Conservation (phyloP, 768 basidiomycete genomes). For the Epithele typhae region DNA sequence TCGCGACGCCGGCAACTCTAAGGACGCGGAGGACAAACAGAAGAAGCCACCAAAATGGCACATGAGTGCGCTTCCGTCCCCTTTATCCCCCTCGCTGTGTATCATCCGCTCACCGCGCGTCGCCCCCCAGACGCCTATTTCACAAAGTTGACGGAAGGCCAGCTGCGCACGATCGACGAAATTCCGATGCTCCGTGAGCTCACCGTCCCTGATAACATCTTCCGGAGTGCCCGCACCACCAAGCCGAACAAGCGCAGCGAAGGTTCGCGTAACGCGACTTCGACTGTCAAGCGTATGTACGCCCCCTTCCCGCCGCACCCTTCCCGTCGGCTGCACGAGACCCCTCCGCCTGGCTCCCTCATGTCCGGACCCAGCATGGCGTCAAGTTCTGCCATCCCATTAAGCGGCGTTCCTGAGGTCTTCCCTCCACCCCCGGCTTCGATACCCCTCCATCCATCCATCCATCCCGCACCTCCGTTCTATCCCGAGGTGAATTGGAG, state of each 20-base stretch:
- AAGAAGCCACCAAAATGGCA: constrained; percentile 66
- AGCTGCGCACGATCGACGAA: constrained; percentile 68
- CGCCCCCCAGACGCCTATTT: constrained; percentile 75
- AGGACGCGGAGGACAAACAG: constrained; percentile 34
- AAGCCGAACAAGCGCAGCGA: constrained; percentile 17
- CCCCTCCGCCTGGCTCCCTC: constrained; percentile 6
- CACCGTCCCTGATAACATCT: constrained; percentile 61
- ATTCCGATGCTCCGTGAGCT: constrained; percentile 54
- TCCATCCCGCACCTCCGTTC: constrained; percentile 2
- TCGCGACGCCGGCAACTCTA: constrained; percentile 35
- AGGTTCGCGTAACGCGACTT: constrained; percentile 10
- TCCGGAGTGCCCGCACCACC: constrained; percentile 49
- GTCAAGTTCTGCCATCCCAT: not conserved
- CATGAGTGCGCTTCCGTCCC: constrained; percentile 49
- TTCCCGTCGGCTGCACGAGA: constrained; percentile 12
- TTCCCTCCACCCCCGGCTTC: constrained; percentile 6
- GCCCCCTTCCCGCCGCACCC: constrained; percentile 34
- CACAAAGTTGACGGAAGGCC: constrained; percentile 69
- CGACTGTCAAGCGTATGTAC: constrained; percentile 35
- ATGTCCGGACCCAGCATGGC: constrained; percentile 7
- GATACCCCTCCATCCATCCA: constrained; percentile 8
- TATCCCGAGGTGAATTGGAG: constrained; percentile 16
- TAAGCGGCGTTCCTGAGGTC: constrained; percentile 3
- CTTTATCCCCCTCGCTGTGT: not conserved
- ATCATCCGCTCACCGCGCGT: constrained; percentile 10